A percentile compares a stretch with the other conserved stretches of the same genome.
Evolutionary conservation across 345 rosid species (phyloP).

Genomic region (Gossypium anomalum): DNA sequence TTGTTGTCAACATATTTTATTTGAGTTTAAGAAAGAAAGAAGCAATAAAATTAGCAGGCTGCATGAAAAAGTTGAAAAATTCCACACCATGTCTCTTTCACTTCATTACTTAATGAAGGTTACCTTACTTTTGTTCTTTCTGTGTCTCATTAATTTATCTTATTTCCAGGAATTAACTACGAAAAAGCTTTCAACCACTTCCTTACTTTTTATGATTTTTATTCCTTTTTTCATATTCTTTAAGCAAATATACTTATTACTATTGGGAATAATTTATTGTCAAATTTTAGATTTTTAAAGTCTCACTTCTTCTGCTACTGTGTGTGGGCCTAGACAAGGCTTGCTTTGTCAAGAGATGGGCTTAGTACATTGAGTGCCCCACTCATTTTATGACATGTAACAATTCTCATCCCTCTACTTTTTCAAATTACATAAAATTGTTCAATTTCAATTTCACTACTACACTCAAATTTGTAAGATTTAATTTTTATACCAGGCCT

Average conservation of each 20-base stretch:
- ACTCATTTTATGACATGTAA: too few relatives aligned
- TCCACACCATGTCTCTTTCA: slow-evolving; percentile 4
- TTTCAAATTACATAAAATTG: too few relatives aligned
- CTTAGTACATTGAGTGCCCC: too few relatives aligned
- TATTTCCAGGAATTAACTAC: background rate
- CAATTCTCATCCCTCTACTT: too few relatives aligned
- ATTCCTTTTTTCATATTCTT: background rate
- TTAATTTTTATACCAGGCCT: too few relatives aligned
- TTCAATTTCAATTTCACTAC: too few relatives aligned
- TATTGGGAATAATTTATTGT: background rate
- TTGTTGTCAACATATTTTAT: background rate
- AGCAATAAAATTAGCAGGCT: background rate
- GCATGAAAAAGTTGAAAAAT: background rate
- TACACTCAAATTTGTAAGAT: too few relatives aligned
- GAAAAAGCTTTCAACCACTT: background rate
- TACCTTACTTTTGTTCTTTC: background rate
- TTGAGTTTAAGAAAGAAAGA: background rate
- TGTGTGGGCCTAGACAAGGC: too few relatives aligned
- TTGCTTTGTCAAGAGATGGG: too few relatives aligned
- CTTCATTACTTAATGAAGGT: background rate
- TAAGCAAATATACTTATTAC: background rate
- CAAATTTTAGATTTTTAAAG: too few relatives aligned
- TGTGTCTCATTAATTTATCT: background rate
- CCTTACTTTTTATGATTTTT: background rate
- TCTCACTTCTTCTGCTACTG: too few relatives aligned